Evolutionary conservation across 2,329 filamentous ascomycete genomes (phyloP).

Genomic region (Nemania sp.): DNA sequence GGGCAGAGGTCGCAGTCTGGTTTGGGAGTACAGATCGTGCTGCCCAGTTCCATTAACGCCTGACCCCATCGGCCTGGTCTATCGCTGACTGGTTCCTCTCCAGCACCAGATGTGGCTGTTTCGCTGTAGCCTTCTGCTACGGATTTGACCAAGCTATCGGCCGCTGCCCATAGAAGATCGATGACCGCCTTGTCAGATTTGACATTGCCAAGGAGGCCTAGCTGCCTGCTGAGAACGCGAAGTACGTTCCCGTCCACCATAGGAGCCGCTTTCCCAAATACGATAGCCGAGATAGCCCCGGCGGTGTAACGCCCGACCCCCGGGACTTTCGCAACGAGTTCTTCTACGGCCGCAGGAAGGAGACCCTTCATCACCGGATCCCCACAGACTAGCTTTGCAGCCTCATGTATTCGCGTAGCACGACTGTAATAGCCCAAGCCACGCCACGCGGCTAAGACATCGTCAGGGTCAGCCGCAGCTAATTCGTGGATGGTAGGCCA

Average conservation of each 20-base stretch:
- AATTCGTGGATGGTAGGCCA: slow-evolving; percentile 64
- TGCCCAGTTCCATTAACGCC: slow-evolving; percentile 67
- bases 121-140: slow-evolving; percentile 47
- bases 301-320: slow-evolving; percentile 66
- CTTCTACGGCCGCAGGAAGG: slow-evolving; percentile 51
- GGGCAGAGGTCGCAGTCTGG: slow-evolving; percentile 59
- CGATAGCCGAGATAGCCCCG: slow-evolving; percentile 64
- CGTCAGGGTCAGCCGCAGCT: slow-evolving; percentile 55
- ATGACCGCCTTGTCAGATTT: slow-evolving; percentile 58
- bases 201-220: slow-evolving; percentile 59
- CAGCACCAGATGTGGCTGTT: slow-evolving; percentile 15
- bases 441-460: slow-evolving; percentile 62
- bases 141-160: slow-evolving; percentile 56
- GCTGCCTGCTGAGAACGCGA: slow-evolving; percentile 62
- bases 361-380: slow-evolving; percentile 49
- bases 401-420: slow-evolving; percentile 62
- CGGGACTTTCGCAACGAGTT: slow-evolving; percentile 55
- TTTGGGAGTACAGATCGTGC: slow-evolving; percentile 62
- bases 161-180: slow-evolving; percentile 61
- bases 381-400: slow-evolving; percentile 53
- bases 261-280: slow-evolving; percentile 60
- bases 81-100: slow-evolving; percentile 44
- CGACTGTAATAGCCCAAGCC: slow-evolving; percentile 67
- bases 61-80: slow-evolving; percentile 65
- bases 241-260: slow-evolving; percentile 68